Evolutionary conservation across 2,329 filamentous ascomycete genomes (phyloP), one percentile per base, ranked within the genome.

Genomic region (Microascus cirrosus): DNA sequence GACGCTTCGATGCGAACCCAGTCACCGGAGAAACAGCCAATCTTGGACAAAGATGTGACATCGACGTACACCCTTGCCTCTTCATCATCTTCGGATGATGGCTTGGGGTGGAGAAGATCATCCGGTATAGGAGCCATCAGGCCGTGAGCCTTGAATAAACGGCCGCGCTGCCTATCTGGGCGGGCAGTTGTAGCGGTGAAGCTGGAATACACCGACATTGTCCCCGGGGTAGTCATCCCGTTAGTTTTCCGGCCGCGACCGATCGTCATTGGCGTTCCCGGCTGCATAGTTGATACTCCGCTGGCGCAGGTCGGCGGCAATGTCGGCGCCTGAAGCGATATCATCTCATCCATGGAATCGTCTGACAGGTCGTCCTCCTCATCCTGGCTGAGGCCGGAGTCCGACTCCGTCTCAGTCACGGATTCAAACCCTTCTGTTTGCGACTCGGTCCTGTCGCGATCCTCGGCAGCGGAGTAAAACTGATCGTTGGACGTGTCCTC

Each of bases 11-110:
- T 77, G 24, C 87, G 85, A 12, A 96, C 90, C 94, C 94, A 99
- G 67, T 99, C 94, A 34, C 94, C 94, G 0, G 93, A 97, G 68
- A 99, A 99, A 70, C 93, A 97, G 18, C 93, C 92, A 57, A 99
- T 87, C 64, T 92, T 91, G 15, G 90, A 87, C 22, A 99, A 73
- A 1, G 90, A 89, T 59, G 83, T 86, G 8, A 95, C 87, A 65
- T 96, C 91, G 5, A 99, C 92, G 66, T 93, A 99, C 1, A 97
- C 81, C 54, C 94, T 85, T 1, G 90, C 86, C 64, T 95, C 87
- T 62, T 96, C 91, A 61, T 99, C 94, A 60, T 96, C 91, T 28
- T 84, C 82, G 0, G 78, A 71, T 1, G 73, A 74, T 2, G 94
- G 93, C 63, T 88, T 92, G 0, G 94, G 94, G 62, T 97, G 87